Percentiles rank a stretch among this genome's conserved stretches.
phyloP scores from a whole-genome alignment of 768 basidiomycete genomes.

The Baorangia bicolor region DNA sequence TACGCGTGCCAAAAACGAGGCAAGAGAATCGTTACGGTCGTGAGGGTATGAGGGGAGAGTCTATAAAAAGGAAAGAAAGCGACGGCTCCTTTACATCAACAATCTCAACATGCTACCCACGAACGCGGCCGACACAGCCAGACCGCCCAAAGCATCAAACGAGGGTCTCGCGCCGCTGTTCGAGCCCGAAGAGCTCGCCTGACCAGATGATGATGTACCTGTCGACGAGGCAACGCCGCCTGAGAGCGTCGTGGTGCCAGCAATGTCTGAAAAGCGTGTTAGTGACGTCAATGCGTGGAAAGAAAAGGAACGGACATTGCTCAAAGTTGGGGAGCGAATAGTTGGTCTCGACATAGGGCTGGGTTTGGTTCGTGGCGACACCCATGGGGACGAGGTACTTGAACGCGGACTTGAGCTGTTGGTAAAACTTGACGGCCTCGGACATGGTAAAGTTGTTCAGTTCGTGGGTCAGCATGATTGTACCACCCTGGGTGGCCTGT shows the following conservation, averaged over 20 bases:
- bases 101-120: slow-evolving; percentile 15
- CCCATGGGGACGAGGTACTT: slow-evolving; percentile 51
- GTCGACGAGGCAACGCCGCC: background rate
- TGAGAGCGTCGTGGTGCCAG: slow-evolving; percentile 25
- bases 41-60: background rate
- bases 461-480: slow-evolving; percentile 58
- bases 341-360: slow-evolving; percentile 52
- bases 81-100: slow-evolving; percentile 15
- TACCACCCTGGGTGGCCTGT: slow-evolving; percentile 37
- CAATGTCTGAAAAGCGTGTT: slow-evolving; percentile 15
- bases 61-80: background rate
- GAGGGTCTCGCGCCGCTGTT: background rate
- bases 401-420: slow-evolving; percentile 45
- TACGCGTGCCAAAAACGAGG: background rate
- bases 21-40: background rate
- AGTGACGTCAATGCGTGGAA: background rate
- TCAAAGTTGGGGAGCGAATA: slow-evolving; percentile 42
- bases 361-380: slow-evolving; percentile 48
- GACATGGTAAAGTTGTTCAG: slow-evolving; percentile 61
- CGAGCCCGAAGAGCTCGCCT: slow-evolving; percentile 6
- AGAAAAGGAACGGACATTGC: slow-evolving; percentile 37
- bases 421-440: slow-evolving; percentile 54
- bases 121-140: slow-evolving; percentile 17
- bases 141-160: slow-evolving; percentile 3
- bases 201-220: background rate